phyloP scores from a whole-genome alignment of 2,329 filamentous ascomycete genomes.

The Hypoxylon sp. region DNA sequence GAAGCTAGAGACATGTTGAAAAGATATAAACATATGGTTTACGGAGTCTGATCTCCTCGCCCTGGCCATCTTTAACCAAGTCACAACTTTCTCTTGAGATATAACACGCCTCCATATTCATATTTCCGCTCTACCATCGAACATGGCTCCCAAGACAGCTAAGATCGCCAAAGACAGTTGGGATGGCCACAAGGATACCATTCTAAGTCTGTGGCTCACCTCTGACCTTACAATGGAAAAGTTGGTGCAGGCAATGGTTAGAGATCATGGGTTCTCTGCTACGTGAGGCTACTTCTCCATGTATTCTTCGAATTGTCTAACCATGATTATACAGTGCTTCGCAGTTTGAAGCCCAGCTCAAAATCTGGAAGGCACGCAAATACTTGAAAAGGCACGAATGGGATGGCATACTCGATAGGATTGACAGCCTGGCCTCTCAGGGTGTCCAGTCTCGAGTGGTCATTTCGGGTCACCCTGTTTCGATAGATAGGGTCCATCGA shows the following conservation, averaged over 20 bases:
- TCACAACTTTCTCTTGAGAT: background rate
- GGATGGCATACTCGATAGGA: constrained; percentile 27
- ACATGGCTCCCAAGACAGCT: constrained; percentile 28
- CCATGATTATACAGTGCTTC: constrained; percentile 8
- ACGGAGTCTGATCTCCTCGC: background rate
- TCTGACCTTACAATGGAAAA: constrained; percentile 9
- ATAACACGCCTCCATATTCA: background rate
- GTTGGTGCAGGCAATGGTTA: constrained; percentile 27
- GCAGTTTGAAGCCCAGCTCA: constrained; percentile 38
- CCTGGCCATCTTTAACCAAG: background rate
- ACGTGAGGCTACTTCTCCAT: constrained; percentile 22
- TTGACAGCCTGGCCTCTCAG: constrained; percentile 24
- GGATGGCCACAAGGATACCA: constrained; percentile 33
- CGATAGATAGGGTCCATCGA: constrained; percentile 20
- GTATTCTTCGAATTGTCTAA: background rate
- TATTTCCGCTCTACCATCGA: background rate
- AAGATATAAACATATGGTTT: background rate
- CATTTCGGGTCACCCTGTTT: constrained; percentile 32
- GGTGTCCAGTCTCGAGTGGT: constrained; percentile 18
- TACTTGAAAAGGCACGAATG: constrained; percentile 36
- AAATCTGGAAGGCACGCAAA: constrained; percentile 37
- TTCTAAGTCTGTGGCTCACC: constrained; percentile 30
- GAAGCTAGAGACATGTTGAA: background rate
- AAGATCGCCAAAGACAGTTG: constrained; percentile 31
- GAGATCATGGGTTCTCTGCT: constrained; percentile 28